Evolutionary conservation across 495 filamentous ascomycete genomes (phyloP), one percentile per base, ranked within the genome.

Genomic region (Lentithecium fluviatile): DNA sequence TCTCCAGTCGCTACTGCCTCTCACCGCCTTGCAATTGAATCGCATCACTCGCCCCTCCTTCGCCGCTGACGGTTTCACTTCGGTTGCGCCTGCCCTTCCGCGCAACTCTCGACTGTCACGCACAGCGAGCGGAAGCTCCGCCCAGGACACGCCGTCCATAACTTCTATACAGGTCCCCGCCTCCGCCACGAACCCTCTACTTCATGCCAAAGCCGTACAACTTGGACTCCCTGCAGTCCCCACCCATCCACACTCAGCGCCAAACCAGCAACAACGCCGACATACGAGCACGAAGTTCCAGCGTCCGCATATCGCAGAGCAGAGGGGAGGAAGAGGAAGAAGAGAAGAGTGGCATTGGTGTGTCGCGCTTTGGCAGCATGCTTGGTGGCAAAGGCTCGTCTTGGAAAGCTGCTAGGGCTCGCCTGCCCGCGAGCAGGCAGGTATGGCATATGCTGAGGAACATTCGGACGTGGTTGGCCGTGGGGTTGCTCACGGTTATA

Each of bases 381-480:
- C 78, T 95, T 73, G 81, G 94, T 64, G 88, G 89, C 52, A 95
- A 95, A 74, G 89, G 89, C 75, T 82, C 95, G 70, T 94, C 81
- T 73, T 97, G 93, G 89, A 96, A 96, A 79, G 88, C 90, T 65
- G 85, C 95, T 53, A 87, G 81, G 75, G 80, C 89, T 65, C 80
- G 85, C 58, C 77, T 97, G 65, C 93, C 92, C 2, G 90, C 91
- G 58, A 85, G 87, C 65, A 82, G 90, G 76, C 88, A 89, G 38
- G 75, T 98, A 74, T 81, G 87, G 73, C 78, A 88, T 49, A 82
- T 90, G 68, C 72, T 96, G 46, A 87, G 88, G 56, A 83, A 85
- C 66, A 89, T 91, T 58, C 83, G 91, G 37, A 88, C 94, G 58
- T 77, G 96, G 60, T 75, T 94, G 45, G 83, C 87, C 37, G 69